Evolutionary conservation across 805 yeast species (phyloP), one percentile per base, ranked within the genome.

Genomic region (Barnettozyma salicaria): DNA sequence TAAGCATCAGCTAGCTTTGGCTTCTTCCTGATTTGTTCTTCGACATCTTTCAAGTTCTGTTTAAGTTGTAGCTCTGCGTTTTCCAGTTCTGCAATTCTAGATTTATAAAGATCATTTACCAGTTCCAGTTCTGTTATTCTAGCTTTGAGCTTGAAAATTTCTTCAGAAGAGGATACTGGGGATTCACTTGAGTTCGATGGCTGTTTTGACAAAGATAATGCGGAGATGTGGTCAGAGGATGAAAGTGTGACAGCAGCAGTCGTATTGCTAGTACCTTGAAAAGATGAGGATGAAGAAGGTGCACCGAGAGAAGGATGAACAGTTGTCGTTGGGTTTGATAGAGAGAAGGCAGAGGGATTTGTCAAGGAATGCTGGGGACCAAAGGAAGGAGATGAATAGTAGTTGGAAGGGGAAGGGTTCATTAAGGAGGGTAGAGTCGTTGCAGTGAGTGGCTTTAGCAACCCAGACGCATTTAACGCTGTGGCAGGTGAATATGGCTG

Each of bases 51-150:
- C 34, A 43, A 14, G 5, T 37, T 42, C 10, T 36, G 39, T 18
- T 37, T 41, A 12, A 41, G 14, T 17, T 44, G 47, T 9, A 17
- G 9, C 29, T 48, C 54, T 17, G 46, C 37, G 27, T 12, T 36
- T 31, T 90, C 96, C 45, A 90, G 67, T 55, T 90, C 96, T 57
- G 73, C 67, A 30, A 90, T 85, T 48, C 95, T 74, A 6, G 90
- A 75, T 49, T 85, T 75, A 64, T 87, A 85, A 41, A 90, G 64
- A 55, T 89, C 97, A 51, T 88, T 89, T 27, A 90, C 95, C 29
- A 89, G 67, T 57, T 90, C 97, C 43, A 90, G 70, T 57, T 90
- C 97, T 10, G 83, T 76, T 17, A 89, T 85, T 41, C 94, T 69
- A 0, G 96, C 85, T 45, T 76, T 75, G 44, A 89, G 62, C 36